Percentiles rank a stretch among this genome's conserved stretches.
phyloP scores from a whole-genome alignment of 495 filamentous ascomycete genomes.

The Amorphotheca resinae region DNA sequence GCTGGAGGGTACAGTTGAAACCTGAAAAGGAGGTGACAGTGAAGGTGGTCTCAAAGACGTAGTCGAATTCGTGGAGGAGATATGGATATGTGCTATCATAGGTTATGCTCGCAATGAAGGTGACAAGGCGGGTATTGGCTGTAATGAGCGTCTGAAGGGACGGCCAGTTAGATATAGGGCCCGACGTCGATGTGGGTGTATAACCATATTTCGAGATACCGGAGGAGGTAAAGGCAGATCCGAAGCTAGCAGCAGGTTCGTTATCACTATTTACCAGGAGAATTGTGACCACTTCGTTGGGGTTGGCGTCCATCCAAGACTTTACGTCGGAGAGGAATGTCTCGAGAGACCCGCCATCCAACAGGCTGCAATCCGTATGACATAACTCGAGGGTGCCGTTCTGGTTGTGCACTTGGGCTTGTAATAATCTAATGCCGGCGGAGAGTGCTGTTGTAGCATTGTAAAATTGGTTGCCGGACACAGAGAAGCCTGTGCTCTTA shows the following conservation, averaged over 20 bases:
- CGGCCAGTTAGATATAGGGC: slow-evolving; percentile 41
- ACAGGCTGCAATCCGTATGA: slow-evolving; percentile 50
- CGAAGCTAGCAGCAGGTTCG: slow-evolving; percentile 35
- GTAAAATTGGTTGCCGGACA: slow-evolving; percentile 55
- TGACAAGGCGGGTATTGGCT: slow-evolving; percentile 45
- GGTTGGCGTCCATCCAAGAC: slow-evolving; percentile 50
- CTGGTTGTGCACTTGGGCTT: slow-evolving; percentile 52
- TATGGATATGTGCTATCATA: slow-evolving; percentile 38
- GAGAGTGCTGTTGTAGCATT: slow-evolving; percentile 52
- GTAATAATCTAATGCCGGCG: slow-evolving; percentile 55
- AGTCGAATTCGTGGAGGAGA: slow-evolving; percentile 55
- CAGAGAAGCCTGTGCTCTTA: slow-evolving; percentile 35
- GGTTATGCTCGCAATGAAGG: slow-evolving; percentile 47
- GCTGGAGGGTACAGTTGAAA: slow-evolving; percentile 51
- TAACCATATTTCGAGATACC: slow-evolving; percentile 49
- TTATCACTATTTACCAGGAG: slow-evolving; percentile 57
- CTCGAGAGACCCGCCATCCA: slow-evolving; percentile 50
- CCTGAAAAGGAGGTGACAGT: slow-evolving; percentile 38
- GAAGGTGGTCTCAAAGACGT: slow-evolving; percentile 62
- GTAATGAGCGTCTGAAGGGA: slow-evolving; percentile 49
- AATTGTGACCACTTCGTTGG: slow-evolving; percentile 57
- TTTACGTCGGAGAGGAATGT: slow-evolving; percentile 46
- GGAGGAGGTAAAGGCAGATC: slow-evolving; percentile 36
- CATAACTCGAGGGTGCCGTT: slow-evolving; percentile 46
- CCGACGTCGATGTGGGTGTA: slow-evolving; percentile 25